phyloP scores from a whole-genome alignment of 2,329 filamentous ascomycete genomes.

The Fusarium setosum region DNA sequence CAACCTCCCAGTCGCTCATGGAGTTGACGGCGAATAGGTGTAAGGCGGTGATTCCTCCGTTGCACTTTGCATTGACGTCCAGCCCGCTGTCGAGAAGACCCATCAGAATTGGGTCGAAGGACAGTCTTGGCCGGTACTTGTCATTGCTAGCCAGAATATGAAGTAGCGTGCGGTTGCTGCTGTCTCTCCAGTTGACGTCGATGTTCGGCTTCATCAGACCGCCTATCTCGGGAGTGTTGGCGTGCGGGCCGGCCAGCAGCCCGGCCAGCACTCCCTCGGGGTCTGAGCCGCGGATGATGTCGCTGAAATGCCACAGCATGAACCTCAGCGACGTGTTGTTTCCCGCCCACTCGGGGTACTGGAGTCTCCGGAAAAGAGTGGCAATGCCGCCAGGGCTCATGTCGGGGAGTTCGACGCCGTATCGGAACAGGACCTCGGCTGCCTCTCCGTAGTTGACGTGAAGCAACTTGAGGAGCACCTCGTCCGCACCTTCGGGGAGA shows the following conservation, averaged over 20 bases:
- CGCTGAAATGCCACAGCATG: background rate
- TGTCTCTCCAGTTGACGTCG: background rate
- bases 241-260: background rate
- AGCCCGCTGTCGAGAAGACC: background rate
- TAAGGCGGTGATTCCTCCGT: background rate
- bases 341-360: too few relatives aligned
- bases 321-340: background rate
- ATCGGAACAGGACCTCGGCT: background rate
- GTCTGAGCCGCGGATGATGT: background rate
- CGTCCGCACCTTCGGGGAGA: background rate
- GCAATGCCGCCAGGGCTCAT: background rate
- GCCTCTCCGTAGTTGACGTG: background rate
- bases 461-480: background rate
- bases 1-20: background rate
- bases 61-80: background rate
- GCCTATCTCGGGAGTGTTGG: background rate
- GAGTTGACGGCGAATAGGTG: background rate
- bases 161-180: background rate
- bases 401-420: background rate
- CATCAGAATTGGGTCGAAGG: background rate
- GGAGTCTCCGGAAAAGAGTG: background rate
- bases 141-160: background rate
- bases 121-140: background rate
- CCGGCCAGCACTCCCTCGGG: background rate
- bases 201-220: background rate